Evolutionary conservation across 1,284 basidiomycete genomes (phyloP), one percentile per base, ranked within the genome.

Genomic region (Xerocomus minutiporus): DNA sequence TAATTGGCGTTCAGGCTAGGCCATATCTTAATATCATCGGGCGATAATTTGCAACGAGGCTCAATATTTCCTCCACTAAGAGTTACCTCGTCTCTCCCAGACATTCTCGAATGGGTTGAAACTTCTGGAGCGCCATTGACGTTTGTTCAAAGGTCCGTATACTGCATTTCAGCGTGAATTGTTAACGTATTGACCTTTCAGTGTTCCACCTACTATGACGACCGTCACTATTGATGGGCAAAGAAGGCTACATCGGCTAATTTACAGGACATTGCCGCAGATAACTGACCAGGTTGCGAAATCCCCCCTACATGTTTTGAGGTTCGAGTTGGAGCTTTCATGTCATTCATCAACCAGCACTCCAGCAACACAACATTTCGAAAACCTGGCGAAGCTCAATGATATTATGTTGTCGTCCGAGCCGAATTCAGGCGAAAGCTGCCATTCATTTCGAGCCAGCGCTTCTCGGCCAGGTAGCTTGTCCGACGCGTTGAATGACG

Each of bases 61-160:
- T 73, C 66, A 20, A 70, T 86, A 25, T 61, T 70, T 31, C 78
- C 83, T 20, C 82, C 83, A n/a, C 60, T 86, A 15, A 64, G 67
- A 46, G 80, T 80, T 20, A 60, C 70, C 12, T 71, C 72, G 53
- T 59, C 72, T 26, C 72, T 82, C 53, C 58, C 66, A 4, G 71
- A 76, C 25, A 61, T 81, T 41, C 62, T 81, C 25, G 63, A 74
- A 39, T 84, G 81, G 81, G 64, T 81, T 36, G 58, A 70, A 53
- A 67, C 66, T 13, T 64, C 70, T 39, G 50, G 65, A 28, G 58
- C 63, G 12, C 64, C 70, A 46, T 61, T 70, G 43, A 58, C 75
- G 20, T 88, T 87, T 61, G 72, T 78, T 44, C 74, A 82, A 46
- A 83, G 78, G 86, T 86, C 54, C 39, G 68, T 58, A 28, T 39